Conservation (phyloP, 257 asterid genomes). For the Marsdenia floribunda region DNA sequence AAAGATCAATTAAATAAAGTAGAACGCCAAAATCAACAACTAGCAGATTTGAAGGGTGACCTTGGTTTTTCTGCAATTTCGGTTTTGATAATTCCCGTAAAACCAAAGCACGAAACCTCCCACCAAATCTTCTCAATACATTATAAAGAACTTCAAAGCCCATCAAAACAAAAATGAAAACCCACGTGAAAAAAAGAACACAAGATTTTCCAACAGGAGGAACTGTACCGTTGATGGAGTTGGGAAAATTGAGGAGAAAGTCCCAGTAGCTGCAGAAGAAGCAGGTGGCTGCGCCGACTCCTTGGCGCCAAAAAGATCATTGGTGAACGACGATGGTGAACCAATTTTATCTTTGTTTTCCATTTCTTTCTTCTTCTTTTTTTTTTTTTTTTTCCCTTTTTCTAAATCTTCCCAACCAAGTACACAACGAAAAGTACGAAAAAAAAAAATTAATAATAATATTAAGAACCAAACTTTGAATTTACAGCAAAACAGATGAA, state of each 20-base stretch:
- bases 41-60: neutral
- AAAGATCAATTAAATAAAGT: neutral
- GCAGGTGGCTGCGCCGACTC: constrained; percentile 23
- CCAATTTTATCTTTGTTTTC: constrained; percentile 21
- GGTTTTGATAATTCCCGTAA: neutral
- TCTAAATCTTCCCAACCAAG: neutral
- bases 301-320: constrained; percentile 34
- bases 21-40: neutral
- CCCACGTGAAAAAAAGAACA: too few relatives aligned
- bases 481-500: neutral
- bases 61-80: neutral
- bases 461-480: neutral
- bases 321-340: constrained; percentile 28
- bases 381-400: too few relatives aligned
- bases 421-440: neutral
- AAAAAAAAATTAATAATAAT: too few relatives aligned
- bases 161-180: neutral
- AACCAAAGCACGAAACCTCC: neutral
- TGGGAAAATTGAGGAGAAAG: constrained; percentile 44
- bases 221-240: constrained; percentile 33
- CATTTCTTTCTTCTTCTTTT: too few relatives aligned
- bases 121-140: neutral
- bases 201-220: neutral
- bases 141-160: neutral
- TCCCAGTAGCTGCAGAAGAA: constrained; percentile 15